phyloP scores from a whole-genome alignment of 2,329 filamentous ascomycete genomes.

The Claviceps monticola region DNA sequence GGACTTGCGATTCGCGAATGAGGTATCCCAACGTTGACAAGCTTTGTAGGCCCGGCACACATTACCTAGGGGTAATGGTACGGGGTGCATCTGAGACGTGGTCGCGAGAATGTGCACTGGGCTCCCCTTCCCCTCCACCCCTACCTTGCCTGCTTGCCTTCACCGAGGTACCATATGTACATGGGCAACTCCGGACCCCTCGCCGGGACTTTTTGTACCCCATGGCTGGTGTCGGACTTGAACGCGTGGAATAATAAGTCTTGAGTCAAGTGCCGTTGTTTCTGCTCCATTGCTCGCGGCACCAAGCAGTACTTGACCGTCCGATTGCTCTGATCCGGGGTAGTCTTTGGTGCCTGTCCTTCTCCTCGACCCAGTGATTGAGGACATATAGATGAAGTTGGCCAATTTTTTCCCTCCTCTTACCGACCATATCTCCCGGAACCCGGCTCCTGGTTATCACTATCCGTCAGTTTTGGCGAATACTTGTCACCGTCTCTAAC shows the following conservation, averaged over 20 bases:
- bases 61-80: background rate
- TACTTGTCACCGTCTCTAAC: background rate
- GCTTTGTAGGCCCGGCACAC: background rate
- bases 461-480: background rate
- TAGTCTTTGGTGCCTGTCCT: background rate
- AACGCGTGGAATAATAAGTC: background rate
- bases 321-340: background rate
- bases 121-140: background rate
- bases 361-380: background rate
- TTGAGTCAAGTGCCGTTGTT: background rate
- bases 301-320: background rate
- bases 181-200: background rate
- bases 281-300: background rate
- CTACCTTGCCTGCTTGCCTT: background rate
- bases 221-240: background rate
- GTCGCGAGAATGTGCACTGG: background rate
- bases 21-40: background rate
- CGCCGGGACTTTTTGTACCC: constrained; percentile 2
- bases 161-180: background rate
- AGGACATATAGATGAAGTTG: background rate
- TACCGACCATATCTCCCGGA: background rate
- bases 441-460: background rate
- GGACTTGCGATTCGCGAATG: background rate
- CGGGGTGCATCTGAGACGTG: background rate
- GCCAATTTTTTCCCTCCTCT: background rate